Evolutionary conservation across 1,139 yeast genomes (phyloP).

Genomic region (Trichomonascaceae sp.): DNA sequence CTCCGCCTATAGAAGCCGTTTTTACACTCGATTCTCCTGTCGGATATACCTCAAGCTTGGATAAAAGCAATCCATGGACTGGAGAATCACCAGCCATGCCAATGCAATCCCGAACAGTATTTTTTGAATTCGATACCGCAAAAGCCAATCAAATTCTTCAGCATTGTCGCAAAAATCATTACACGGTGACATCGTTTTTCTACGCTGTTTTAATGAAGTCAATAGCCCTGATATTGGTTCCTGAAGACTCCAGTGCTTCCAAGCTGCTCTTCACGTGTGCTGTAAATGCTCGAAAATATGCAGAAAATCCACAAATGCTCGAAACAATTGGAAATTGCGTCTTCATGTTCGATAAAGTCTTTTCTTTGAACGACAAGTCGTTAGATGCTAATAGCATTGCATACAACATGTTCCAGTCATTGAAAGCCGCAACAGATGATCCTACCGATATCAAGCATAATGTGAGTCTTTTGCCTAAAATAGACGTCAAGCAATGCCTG

Average conservation of each 20-base stretch:
- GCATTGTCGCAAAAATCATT: conserved; percentile 3
- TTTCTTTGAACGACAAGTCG: not conserved
- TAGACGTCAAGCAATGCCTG: conserved; percentile 13
- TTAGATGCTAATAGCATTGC: conserved; percentile 12
- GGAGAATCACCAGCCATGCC: not conserved
- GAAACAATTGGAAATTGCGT: conserved; percentile 18
- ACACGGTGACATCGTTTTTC: conserved; percentile 11
- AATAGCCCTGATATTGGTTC: not conserved
- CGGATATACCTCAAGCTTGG: not conserved
- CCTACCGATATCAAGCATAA: conserved; percentile 12
- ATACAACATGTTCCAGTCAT: conserved; percentile 4
- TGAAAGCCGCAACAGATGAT: conserved; percentile 8
- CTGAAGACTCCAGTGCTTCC: conserved; percentile 9
- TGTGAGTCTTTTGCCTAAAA: conserved; percentile 15
- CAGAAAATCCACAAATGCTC: not conserved
- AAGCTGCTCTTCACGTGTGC: conserved; percentile 16
- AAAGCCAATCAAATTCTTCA: conserved; percentile 9
- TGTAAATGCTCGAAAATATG: conserved; percentile 19
- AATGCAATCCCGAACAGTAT: conserved; percentile 12
- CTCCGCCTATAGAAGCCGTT: not conserved
- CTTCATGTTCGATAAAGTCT: conserved; percentile 11
- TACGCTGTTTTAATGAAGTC: conserved; percentile 11
- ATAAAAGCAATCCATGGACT: conserved; percentile 8
- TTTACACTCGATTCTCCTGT: not conserved
- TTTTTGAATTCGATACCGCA: conserved; percentile 11